Conservation (phyloP, 495 filamentous ascomycete species). For the Apiosordaria backusii region DNA sequence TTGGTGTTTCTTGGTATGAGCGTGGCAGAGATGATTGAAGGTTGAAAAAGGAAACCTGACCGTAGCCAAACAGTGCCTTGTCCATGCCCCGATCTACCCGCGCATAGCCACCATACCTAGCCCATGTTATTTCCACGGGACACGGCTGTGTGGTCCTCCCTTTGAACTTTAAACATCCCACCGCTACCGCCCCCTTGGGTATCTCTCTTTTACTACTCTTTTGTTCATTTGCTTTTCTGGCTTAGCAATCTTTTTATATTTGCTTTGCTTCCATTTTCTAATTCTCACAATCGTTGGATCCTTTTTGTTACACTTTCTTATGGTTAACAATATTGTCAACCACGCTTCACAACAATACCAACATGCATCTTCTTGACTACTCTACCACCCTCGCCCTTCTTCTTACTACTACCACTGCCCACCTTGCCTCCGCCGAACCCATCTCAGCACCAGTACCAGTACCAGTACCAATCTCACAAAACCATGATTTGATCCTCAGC, state of each 20-base stretch:
- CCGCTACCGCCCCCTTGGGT: not conserved
- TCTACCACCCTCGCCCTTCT: conserved; percentile 9
- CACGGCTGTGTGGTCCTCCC: not conserved
- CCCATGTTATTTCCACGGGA: not conserved
- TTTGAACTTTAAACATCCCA: not conserved
- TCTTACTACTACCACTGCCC: conserved; percentile 9
- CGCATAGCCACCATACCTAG: not conserved
- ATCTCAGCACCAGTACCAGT: conserved; percentile 10
- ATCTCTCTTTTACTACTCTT: not conserved
- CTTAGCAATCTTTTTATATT: not conserved
- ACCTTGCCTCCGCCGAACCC: conserved; percentile 21
- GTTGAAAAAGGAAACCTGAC: not conserved
- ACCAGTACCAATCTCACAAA: not conserved
- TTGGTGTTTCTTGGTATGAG: not conserved
- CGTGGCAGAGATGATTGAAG: not conserved
- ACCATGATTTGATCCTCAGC: conserved; percentile 8
- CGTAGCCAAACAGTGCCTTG: not conserved
- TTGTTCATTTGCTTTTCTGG: not conserved
- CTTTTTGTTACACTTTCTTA: not conserved
- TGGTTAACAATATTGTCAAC: not conserved
- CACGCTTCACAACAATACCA: not conserved
- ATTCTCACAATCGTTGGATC: not conserved
- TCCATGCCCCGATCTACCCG: not conserved
- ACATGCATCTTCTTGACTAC: not conserved
- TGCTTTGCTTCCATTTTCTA: not conserved